Evolutionary conservation across 2,329 filamentous ascomycete genomes (phyloP), one percentile per base, ranked within the genome.

Genomic region (Blumeria hordei): DNA sequence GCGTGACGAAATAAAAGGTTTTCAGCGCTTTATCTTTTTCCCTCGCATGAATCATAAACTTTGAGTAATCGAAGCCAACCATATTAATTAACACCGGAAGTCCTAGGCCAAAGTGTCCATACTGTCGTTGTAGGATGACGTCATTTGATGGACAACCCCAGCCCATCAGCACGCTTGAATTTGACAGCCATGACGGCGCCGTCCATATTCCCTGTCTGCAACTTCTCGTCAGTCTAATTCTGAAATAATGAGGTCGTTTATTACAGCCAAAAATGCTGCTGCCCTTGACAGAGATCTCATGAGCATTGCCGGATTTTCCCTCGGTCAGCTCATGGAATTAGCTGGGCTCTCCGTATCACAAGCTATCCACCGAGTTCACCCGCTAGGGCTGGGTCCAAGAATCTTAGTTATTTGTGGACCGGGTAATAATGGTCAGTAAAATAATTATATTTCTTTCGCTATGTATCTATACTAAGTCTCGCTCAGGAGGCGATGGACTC

Each of bases 271-370:
- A 69, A 85, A 87, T 59, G 92, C 92, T 0, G 83, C 85, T 0
- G 84, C 86, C 51, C 76, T 98, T 16, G 92, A 98, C 66, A 81
- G 85, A 67, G 90, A 98, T 66, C 80, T 98, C 58, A 96, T 98
- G 88, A 85, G 79, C 65, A 77, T 78, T 10, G 78, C 81, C 0
- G 88, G 85, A 8, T 98, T 94, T 69, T 94, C 87, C 10, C 77
- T 98, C 55, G 92, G 96, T 65, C 92, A 98, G 69, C 73, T 98
- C 52, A 96, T 98, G 92, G 92, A 96, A 66, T 72, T 98, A 7
- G 92, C 92, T 45, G 92, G 92, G 0, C 74, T 98, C 0, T 88
- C 88, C 0, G 88, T 96, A 32, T 90, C 90, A 11, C 88, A 96
- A 72, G 18, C 56, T 90, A 86, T 96, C 6, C 94, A 85, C 68